Evolutionary conservation across 1,139 yeast species (phyloP).

Genomic region (Nematodospora anomalae): DNA sequence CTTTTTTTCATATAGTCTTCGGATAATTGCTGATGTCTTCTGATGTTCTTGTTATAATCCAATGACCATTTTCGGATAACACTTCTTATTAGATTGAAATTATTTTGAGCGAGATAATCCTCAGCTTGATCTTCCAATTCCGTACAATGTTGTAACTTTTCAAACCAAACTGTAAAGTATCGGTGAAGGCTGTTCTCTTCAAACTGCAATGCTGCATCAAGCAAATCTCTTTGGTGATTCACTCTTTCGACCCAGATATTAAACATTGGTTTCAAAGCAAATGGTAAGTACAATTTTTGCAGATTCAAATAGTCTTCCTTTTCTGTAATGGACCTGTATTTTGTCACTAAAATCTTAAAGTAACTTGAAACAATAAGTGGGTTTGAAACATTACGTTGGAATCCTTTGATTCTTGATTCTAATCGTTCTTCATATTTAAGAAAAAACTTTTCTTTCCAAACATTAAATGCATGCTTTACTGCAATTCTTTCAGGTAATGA

Average conservation of each 20-base stretch:
- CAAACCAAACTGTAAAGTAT: constrained; percentile 13
- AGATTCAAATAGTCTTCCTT: neutral
- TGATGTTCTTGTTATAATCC: constrained; percentile 33
- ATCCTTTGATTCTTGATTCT: neutral
- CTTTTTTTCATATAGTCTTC: constrained; percentile 36
- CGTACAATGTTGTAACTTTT: constrained; percentile 2
- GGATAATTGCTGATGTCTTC: constrained; percentile 38
- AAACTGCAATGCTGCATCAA: constrained; percentile 21
- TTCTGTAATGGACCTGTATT: neutral
- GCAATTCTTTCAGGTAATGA: constrained; percentile 5
- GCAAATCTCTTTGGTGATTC: constrained; percentile 8
- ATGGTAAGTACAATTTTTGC: neutral
- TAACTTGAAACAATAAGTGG: constrained; percentile 1
- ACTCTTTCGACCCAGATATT: constrained; percentile 13
- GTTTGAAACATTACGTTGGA: constrained; percentile 1
- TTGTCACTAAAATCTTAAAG: constrained; percentile 3
- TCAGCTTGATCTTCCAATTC: constrained; percentile 31
- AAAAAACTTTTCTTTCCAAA: constrained; percentile 7
- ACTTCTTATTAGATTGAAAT: constrained; percentile 26
- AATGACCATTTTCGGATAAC: constrained; percentile 40
- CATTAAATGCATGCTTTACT: constrained; percentile 1
- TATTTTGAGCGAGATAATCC: constrained; percentile 29
- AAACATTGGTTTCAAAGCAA: constrained; percentile 1
- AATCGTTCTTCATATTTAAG: constrained; percentile 4
- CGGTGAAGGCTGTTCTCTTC: constrained; percentile 18